Evolutionary conservation across 257 asterid species (phyloP), one percentile per base, ranked within the genome.

Genomic region (Anisodus tanguticus): DNA sequence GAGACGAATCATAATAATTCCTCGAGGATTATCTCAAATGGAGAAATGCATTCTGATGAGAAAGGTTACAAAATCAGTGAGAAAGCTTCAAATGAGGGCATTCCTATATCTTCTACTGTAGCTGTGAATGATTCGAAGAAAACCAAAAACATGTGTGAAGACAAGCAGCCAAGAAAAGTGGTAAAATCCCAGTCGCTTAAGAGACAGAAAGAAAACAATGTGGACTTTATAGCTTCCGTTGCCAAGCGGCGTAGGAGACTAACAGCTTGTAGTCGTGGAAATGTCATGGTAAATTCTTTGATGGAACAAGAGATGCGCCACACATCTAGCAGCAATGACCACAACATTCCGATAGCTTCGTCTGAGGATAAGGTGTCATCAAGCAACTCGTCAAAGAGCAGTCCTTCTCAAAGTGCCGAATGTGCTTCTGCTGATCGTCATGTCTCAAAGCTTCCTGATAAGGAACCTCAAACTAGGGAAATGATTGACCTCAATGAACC

Each of bases 401-500:
- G 95, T 72, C 91, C 90, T 17, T 59, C 82, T 35, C 93, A 82
- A 83, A 90, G 90, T 85, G 76, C 79, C 2, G 92, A 88, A 53
- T 84, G 82, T 83, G 86, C 78, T 74, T 49, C 71, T 69, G 80
- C 15, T 8, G 69, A 35, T 79, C 69, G 77, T 47, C 89, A 39
- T 60, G 60, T 49, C 31, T 83, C 62, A 49, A 88, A 85, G 85
- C 70, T 89, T 19, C 81, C 82, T 84, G 78, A 16, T 2, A 85
- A 82, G 80, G 85, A 77, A 76, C 83, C 85, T 79, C 91, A 77
- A 26, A 78, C 85, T 26, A 87, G 70, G 88, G 16, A 85, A 47
- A 80, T 88, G 89, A 90, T 94, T 39, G 97, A 94, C 85, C 91
- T 94, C 45, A 93, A 94, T 86, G 54, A 89, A 68, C 94, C 93